Evolutionary conservation across 176 grass and related monocot species (phyloP).

Genomic region (Dactylis glomerata): DNA sequence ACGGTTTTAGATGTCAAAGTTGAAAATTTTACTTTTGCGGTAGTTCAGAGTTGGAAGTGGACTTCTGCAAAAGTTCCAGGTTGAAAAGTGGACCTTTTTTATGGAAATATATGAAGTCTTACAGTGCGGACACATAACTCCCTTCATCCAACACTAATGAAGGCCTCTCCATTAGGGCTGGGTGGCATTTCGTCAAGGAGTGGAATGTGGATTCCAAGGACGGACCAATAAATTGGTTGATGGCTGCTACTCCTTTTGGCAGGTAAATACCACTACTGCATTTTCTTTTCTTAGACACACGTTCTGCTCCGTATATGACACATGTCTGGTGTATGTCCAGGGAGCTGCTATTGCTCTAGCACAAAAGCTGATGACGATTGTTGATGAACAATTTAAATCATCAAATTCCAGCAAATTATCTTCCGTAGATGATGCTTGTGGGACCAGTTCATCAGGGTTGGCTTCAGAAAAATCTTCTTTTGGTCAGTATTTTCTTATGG

Average conservation of each 20-base stretch:
- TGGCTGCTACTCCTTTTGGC: constrained; percentile 99
- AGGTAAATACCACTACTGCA: constrained; percentile 47
- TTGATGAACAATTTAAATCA: constrained; percentile 42
- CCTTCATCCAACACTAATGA: background rate
- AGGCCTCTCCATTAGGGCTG: constrained; percentile 50
- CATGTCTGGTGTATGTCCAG: constrained; percentile 34
- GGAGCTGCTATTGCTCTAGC: constrained; percentile 75
- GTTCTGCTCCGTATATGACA: background rate
- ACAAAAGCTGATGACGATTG: constrained; percentile 62
- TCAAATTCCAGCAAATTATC: constrained; percentile 32
- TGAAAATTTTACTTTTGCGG: background rate
- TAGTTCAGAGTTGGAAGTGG: background rate
- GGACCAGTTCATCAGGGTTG: constrained; percentile 31
- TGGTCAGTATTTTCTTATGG: constrained; percentile 5
- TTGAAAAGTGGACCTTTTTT: background rate
- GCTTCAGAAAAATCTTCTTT: constrained; percentile 5
- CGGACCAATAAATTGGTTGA: constrained; percentile 95
- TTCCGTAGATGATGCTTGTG: constrained; percentile 12
- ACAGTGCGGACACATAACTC: background rate
- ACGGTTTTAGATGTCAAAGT: background rate
- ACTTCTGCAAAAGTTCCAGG: background rate
- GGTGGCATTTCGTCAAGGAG: constrained; percentile 83
- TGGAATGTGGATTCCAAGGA: constrained; percentile 97
- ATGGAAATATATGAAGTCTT: background rate
- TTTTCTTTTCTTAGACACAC: constrained; percentile 24